A percentile compares a stretch with the other conserved stretches of the same genome.
phyloP scores from a whole-genome alignment of 805 yeast species.

The Teunomyces cretensis region DNA sequence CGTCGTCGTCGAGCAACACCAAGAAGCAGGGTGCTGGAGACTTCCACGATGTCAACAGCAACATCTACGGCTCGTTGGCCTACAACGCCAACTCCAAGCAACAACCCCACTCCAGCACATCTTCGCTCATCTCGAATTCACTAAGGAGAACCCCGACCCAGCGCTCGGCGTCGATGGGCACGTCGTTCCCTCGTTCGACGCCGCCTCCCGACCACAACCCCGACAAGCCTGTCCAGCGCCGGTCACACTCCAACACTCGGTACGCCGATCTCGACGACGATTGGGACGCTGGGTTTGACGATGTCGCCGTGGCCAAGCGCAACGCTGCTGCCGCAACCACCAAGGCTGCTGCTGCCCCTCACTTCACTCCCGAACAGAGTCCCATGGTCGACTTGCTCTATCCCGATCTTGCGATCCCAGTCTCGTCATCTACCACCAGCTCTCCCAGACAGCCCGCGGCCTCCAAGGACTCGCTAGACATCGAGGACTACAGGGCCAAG shows the following conservation, averaged over 20 bases:
- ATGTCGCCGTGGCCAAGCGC: constrained; percentile 13
- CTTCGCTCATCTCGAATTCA: constrained; percentile 5
- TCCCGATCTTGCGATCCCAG: constrained; percentile 32
- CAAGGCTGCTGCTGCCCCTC: neutral
- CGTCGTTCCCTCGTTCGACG: constrained; percentile 11
- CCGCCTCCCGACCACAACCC: constrained; percentile 5
- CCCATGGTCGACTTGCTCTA: constrained; percentile 35
- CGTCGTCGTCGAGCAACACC: constrained; percentile 9
- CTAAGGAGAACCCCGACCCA: constrained; percentile 13
- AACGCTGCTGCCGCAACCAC: neutral
- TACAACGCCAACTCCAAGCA: constrained; percentile 8
- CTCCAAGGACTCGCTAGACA: constrained; percentile 42
- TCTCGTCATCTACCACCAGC: neutral
- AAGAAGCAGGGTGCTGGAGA: constrained; percentile 16
- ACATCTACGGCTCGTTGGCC: constrained; percentile 39
- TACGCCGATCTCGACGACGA: constrained; percentile 83
- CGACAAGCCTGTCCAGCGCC: constrained; percentile 3
- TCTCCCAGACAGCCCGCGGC: constrained; percentile 1
- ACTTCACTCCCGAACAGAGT: constrained; percentile 12
- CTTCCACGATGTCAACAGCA: constrained; percentile 31
- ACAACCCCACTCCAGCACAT: neutral
- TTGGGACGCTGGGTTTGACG: constrained; percentile 78
- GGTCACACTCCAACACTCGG: constrained; percentile 15
- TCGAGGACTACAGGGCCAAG: constrained; percentile 35
- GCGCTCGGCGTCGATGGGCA: constrained; percentile 21